Evolutionary conservation across 768 basidiomycete species (phyloP).

Genomic region (Tubosaeta sp.): DNA sequence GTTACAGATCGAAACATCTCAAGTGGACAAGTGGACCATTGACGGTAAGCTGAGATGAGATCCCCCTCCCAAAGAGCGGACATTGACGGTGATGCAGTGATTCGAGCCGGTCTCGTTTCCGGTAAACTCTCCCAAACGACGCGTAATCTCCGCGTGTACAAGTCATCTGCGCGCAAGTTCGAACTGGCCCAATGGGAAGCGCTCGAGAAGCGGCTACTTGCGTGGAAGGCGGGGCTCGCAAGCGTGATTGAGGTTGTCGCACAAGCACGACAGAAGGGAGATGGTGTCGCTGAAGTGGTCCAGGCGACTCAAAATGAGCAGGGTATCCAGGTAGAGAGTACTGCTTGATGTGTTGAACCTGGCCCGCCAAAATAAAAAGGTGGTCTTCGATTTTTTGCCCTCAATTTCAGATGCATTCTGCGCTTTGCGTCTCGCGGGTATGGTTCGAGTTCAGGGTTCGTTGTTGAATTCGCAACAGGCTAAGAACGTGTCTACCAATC

Average conservation of each 20-base stretch:
- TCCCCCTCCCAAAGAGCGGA: not conserved
- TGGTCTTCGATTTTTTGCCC: not conserved
- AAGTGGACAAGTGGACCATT: conserved; percentile 86
- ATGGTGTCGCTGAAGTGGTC: conserved; percentile 15
- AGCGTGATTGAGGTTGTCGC: conserved; percentile 69
- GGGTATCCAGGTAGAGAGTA: conserved; percentile 18
- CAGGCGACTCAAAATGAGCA: conserved; percentile 24
- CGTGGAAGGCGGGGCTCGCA: conserved; percentile 72
- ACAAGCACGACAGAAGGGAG: conserved; percentile 43
- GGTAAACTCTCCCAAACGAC: conserved; percentile 83
- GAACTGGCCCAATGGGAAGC: conserved; percentile 76
- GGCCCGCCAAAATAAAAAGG: not conserved
- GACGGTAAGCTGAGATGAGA: conserved; percentile 50
- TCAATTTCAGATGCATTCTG: not conserved
- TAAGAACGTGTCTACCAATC: too few species aligned
- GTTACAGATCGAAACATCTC: conserved; percentile 55
- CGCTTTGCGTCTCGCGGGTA: not conserved
- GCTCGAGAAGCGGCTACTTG: conserved; percentile 67
- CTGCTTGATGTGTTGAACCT: conserved; percentile 13
- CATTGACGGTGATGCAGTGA: conserved; percentile 44
- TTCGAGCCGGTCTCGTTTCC: conserved; percentile 72
- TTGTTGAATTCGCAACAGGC: too few species aligned
- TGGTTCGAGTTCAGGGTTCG: too few species aligned
- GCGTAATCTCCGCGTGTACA: conserved; percentile 67
- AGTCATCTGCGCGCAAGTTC: conserved; percentile 72